Conservation (phyloP, 257 asterid species). For the Solanum gracilifrons region DNA sequence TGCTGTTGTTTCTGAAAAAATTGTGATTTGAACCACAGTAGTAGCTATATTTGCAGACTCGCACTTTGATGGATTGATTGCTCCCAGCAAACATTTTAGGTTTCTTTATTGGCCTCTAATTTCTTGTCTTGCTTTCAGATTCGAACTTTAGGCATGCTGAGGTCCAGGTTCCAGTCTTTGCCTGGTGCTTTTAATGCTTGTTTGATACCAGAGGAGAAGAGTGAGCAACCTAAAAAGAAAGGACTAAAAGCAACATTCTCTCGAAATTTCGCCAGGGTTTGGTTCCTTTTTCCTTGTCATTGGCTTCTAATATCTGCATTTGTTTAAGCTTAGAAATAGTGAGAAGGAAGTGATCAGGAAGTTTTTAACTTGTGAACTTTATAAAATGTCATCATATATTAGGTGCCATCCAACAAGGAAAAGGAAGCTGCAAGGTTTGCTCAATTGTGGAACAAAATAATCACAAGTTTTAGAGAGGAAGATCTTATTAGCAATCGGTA, state of each 20-base stretch:
- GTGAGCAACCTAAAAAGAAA: conserved; percentile 64
- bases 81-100: not conserved
- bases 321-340: not conserved
- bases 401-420: conserved; percentile 82
- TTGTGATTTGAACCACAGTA: not conserved
- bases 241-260: conserved; percentile 95
- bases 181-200: conserved; percentile 94
- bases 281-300: not conserved
- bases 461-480: conserved; percentile 96
- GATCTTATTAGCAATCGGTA: conserved; percentile 93
- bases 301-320: not conserved
- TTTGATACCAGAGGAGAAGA: conserved; percentile 84
- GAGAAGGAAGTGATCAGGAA: not conserved
- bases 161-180: conserved; percentile 80
- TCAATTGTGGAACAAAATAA: conserved; percentile 95
- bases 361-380: not conserved
- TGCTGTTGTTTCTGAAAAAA: not conserved
- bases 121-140: conserved; percentile 44
- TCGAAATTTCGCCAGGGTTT: conserved; percentile 73
- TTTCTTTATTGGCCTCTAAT: conserved; percentile 9
- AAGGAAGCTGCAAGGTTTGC: conserved; percentile 97
- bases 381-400: conserved; percentile 1
- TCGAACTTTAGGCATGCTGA: conserved; percentile 93
- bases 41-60: not conserved
- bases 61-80: not conserved